These are phyloP conservation scores for Dimargaris verticillata DNA, from an alignment of 192 early-diverging fungal species.

Conservation along the genomic window DNA sequence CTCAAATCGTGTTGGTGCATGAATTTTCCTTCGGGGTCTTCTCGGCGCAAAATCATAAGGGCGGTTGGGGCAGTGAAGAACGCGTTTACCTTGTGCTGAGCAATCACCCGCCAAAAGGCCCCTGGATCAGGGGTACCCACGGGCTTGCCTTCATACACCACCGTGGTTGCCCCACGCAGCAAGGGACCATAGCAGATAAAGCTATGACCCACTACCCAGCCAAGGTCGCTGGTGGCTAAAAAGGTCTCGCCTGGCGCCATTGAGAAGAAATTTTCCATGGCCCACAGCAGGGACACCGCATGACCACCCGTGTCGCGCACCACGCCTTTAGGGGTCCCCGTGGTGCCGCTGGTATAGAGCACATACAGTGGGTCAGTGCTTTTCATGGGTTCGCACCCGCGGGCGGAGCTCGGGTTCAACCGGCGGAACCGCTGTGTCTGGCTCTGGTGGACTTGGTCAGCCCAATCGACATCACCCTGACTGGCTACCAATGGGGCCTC, in stretches of 20 bases:
- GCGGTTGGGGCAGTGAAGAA: constrained; percentile 79
- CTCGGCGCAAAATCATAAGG: constrained; percentile 54
- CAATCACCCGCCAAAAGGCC: constrained; percentile 60
- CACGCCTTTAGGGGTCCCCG: constrained; percentile 64
- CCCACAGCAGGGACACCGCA: constrained; percentile 48
- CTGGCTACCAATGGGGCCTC: constrained; percentile 28
- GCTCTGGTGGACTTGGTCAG: constrained; percentile 29
- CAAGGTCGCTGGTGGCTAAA: constrained; percentile 71
- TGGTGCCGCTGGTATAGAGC: constrained; percentile 62
- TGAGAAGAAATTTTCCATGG: constrained; percentile 56
- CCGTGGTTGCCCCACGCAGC: constrained; percentile 52
- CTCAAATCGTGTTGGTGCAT: constrained; percentile 39
- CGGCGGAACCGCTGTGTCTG: background rate
- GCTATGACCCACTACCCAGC: constrained; percentile 77
- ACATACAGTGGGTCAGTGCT: constrained; percentile 64
- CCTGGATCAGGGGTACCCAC: constrained; percentile 63
- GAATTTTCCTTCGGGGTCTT: background rate
- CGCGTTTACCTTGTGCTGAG: constrained; percentile 55
- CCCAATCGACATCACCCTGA: constrained; percentile 39
- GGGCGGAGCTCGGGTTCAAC: constrained; percentile 14
- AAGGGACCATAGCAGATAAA: constrained; percentile 73
- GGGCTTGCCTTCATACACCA: constrained; percentile 80
- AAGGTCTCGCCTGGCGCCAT: constrained; percentile 52
- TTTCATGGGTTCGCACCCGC: constrained; percentile 36
- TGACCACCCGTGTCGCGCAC: constrained; percentile 46